Base-by-base conservation (phyloP, 2,329 filamentous ascomycete species). In the Gnomoniopsis smithogilvyi region DNA sequence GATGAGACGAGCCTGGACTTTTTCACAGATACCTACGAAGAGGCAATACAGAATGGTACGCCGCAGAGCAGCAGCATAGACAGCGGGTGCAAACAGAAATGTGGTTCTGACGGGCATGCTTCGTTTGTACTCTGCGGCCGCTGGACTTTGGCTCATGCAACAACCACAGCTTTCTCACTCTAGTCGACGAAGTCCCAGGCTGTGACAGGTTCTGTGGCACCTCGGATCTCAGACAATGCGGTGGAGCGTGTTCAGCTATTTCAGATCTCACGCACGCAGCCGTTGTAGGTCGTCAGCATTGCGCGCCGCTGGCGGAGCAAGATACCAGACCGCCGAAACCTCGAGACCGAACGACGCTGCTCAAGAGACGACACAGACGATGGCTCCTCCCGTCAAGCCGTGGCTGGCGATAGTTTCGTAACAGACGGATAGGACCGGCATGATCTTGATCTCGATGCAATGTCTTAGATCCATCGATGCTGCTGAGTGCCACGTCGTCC, bases 141-240 rank as follows among this genome's bases (percentile, higher is more conserved):
- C 45, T 47, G 19, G 6, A 24, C 6, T 7, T 24, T 47, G 21
- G 45, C 21, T 47, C 21, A 19, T 19, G 45, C 36, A 41, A 6
- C 26, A 30, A 30, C 17, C 36, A 41, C 11, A 41, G 15, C 36
- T 22, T 3, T 17, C 21, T 30, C 49, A 22, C 21, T 36, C 22
- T 54, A 38, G 21, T 46, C 30, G 46, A 17, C 11, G 41, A n/a
- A 26, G 55, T 54, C 30, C 19, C 11, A 54, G 54, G 36, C n/a
- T 7, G 15, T 38, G 19, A 46, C 36, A 19, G 51, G 51, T 14
- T 30, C 24, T 45, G 59, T 61, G 51, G 17, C 17, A 61, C 56
- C 19, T 43, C 45, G 52, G 56, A 61, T 59, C 59, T 61, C 43
- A 59, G 56, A 61, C 56, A 61, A 46, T 50, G 56, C 52, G 36